Evolutionary conservation across 768 basidiomycete genomes (phyloP), one percentile per base, ranked within the genome.

Genomic region (Termitomyces bulborhizus): DNA sequence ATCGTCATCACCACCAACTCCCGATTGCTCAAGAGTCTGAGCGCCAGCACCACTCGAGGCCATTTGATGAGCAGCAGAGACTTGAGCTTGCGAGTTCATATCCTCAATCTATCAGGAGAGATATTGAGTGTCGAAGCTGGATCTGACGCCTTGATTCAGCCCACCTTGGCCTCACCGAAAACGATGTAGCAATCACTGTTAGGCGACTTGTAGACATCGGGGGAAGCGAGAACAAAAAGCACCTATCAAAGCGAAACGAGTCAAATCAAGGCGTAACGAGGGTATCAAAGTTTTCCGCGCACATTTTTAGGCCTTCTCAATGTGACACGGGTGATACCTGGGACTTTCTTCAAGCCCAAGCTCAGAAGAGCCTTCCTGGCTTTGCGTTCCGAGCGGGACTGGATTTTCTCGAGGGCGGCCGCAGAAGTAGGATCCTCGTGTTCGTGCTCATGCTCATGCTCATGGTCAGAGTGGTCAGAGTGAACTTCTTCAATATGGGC

Each of bases 101-200:
- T 93, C 91, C 74, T 94, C 92, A 61, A 91, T 85, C 88, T 90
- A 45, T 43, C 31, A 31, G 40, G n/a, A 44, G 31, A 24, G 40
- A 1, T 36, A 21, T 0, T 37, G 3, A 32, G 26, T 31, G 6
- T 51, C 21, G 16, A 27, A 18, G n/a, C 27, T 21, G 12, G 7
- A 16, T 27, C 13, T 4, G 13, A 29, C 16, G 21, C 26, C 26
- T 11, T 18, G 8, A 5, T 44, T 49, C 21, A 12, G 21, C 40
- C n/a, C 46, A 88, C 88, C 84, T 93, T 93, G 53, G 91, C 95
- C 79, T 98, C 97, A 60, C 97, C 97, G 65, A 98, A 99, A 60
- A 99, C 94, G 69, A 99, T 93, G 80, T 99, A 98, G 73, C 90
- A 93, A 74, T 99, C 97, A 68, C 92, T 93, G 75, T 93, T 94